Percentiles rank a stretch among this genome's conserved stretches.
Conservation (phyloP, 148 eudicot genomes). For the Heliamphora exappendiculata region DNA sequence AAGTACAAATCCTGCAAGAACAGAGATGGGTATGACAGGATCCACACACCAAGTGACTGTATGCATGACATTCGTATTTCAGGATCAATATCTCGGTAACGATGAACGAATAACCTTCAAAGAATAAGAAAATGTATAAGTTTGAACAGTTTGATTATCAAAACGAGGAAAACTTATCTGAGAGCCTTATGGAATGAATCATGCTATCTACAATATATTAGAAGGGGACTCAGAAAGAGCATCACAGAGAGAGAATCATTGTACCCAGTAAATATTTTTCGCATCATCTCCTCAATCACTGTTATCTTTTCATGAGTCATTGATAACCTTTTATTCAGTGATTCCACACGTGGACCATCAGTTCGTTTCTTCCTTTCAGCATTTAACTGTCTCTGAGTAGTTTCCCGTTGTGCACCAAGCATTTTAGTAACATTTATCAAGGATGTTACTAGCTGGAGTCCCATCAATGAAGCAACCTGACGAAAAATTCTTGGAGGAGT, state of each 20-base stretch:
- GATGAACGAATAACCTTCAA: slow-evolving; percentile 92
- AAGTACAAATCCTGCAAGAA: slow-evolving; percentile 92
- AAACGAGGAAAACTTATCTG: slow-evolving; percentile 1
- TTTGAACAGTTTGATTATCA: not conserved
- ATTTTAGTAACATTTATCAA: slow-evolving; percentile 70
- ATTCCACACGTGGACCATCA: slow-evolving; percentile 90
- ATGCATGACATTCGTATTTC: slow-evolving; percentile 86
- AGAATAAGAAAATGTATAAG: slow-evolving; percentile 15
- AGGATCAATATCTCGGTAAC: slow-evolving; percentile 94
- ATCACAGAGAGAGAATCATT: not conserved
- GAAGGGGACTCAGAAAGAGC: slow-evolving; percentile 1
- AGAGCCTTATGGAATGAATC: not conserved
- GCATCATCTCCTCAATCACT: slow-evolving; percentile 79
- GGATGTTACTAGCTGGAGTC: slow-evolving; percentile 93
- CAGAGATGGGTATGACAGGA: slow-evolving; percentile 78
- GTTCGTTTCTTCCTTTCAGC: slow-evolving; percentile 73
- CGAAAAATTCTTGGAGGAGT: slow-evolving; percentile 95
- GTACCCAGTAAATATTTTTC: slow-evolving; percentile 87
- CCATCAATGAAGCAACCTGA: slow-evolving; percentile 80
- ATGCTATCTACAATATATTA: not conserved
- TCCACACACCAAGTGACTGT: slow-evolving; percentile 89
- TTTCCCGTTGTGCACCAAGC: slow-evolving; percentile 84
- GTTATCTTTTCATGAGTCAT: slow-evolving; percentile 86
- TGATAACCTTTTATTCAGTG: slow-evolving; percentile 71
- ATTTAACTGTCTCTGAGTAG: slow-evolving; percentile 91